Evolutionary conservation across 1,284 basidiomycete genomes (phyloP).

Genomic region (Phellinidium pouzarii): DNA sequence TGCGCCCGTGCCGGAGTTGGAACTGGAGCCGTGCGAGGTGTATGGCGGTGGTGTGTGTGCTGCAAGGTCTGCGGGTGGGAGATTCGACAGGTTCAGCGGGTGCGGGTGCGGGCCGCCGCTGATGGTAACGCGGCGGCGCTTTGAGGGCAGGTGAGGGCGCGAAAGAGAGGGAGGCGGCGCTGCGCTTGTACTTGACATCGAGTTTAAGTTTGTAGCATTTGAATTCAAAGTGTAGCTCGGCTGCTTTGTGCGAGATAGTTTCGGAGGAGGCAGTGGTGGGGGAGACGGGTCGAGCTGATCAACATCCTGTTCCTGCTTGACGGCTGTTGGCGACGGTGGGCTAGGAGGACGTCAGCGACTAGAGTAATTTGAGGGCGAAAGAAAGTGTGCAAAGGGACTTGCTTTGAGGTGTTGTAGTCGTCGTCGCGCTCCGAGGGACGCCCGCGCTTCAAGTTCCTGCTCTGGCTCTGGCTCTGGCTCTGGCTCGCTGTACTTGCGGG

Average conservation of each 20-base stretch:
- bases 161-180: conserved; percentile 33
- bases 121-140: conserved; percentile 66
- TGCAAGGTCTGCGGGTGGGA: conserved; percentile 48
- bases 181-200: background rate
- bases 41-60: conserved; percentile 1
- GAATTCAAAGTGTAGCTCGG: background rate
- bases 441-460: background rate
- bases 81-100: conserved; percentile 52
- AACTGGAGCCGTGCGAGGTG: background rate
- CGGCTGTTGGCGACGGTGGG: conserved; percentile 6
- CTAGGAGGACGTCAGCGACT: background rate
- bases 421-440: background rate
- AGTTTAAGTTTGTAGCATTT: background rate
- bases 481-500: background rate
- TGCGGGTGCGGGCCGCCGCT: conserved; percentile 46
- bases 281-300: conserved; percentile 16
- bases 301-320: conserved; percentile 15
- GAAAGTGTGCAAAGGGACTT: conserved; percentile 1
- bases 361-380: background rate
- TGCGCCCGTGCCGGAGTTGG: background rate
- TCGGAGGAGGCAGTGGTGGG: background rate
- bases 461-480: background rate
- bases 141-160: conserved; percentile 41
- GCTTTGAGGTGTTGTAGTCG: conserved; percentile 10
- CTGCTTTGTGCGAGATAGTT: background rate